These are phyloP conservation scores for Macadamia tetraphylla DNA, from an alignment of 164 flowering plant genomes.

Conservation along the genomic window DNA sequence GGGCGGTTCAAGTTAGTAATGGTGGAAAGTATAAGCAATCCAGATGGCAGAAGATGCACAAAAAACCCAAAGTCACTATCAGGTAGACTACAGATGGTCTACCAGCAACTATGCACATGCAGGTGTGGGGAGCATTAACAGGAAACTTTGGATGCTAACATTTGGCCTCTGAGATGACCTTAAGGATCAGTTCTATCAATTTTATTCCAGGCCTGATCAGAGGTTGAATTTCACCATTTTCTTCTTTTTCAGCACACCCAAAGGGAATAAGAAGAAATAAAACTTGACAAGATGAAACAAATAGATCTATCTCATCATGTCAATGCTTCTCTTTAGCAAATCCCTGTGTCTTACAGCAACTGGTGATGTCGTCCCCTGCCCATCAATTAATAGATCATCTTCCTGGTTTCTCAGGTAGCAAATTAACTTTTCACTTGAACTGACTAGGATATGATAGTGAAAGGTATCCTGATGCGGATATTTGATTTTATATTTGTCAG, in stretches of 20 bases:
- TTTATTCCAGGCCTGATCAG: not conserved
- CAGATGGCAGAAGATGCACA: not conserved
- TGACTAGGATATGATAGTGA: not conserved
- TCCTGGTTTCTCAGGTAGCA: too few species aligned
- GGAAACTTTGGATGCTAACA: too few species aligned
- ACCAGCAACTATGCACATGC: too few species aligned
- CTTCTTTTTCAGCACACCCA: not conserved
- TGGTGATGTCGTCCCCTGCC: not conserved
- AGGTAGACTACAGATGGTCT: too few species aligned
- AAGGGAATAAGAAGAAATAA: not conserved
- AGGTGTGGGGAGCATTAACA: not conserved
- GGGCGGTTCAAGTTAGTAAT: conserved; percentile 7
- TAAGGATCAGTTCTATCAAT: not conserved
- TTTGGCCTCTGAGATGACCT: too few species aligned
- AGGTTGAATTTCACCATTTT: not conserved
- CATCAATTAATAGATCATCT: not conserved
- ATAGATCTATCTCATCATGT: not conserved
- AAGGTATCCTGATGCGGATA: not conserved
- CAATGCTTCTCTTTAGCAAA: not conserved
- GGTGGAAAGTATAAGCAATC: not conserved
- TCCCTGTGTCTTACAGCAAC: not conserved
- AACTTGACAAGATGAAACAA: not conserved
- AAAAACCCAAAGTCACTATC: not conserved
- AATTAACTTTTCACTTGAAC: too few species aligned
- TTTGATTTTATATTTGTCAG: not conserved